phyloP scores from a whole-genome alignment of 2,329 filamentous ascomycete species.

The Fusarium cyanostomum region DNA sequence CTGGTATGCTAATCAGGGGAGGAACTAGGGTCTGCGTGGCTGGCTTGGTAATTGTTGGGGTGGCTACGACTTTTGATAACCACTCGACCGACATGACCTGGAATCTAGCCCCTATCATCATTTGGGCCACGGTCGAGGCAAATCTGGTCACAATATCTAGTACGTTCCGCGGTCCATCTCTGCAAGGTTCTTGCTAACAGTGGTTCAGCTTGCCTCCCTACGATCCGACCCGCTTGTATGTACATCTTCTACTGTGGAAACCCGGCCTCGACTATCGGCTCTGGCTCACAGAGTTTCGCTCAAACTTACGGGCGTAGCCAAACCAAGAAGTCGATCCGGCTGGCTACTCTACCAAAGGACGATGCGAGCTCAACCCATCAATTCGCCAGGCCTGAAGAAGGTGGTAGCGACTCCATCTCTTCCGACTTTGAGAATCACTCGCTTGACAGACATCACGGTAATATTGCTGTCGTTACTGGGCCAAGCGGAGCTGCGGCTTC shows the following conservation, averaged over 20 bases:
- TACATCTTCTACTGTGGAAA: slow-evolving; percentile 25
- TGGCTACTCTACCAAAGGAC: slow-evolving; percentile 20
- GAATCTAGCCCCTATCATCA: slow-evolving; percentile 26
- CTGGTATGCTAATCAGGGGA: not conserved
- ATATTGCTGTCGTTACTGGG: slow-evolving; percentile 9
- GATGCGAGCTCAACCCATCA: slow-evolving; percentile 32
- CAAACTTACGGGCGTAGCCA: slow-evolving; percentile 17
- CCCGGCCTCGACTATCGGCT: slow-evolving; percentile 3
- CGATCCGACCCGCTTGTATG: slow-evolving; percentile 28
- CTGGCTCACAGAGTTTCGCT: slow-evolving; percentile 7
- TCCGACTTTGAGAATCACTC: slow-evolving; percentile 27
- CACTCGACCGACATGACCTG: slow-evolving; percentile 33
- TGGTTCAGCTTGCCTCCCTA: slow-evolving; percentile 36
- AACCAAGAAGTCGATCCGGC: slow-evolving; percentile 27
- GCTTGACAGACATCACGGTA: not conserved
- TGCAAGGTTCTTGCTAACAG: not conserved
- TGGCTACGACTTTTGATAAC: slow-evolving; percentile 23
- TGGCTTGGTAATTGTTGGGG: slow-evolving; percentile 29
- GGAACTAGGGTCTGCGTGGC: slow-evolving; percentile 29
- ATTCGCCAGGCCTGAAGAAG: slow-evolving; percentile 13
- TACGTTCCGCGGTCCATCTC: not conserved
- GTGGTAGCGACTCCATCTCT: slow-evolving; percentile 3
- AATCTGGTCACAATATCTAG: slow-evolving; percentile 37
- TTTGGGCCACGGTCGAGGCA: slow-evolving; percentile 39
- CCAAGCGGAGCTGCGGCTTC: not conserved